These are phyloP conservation scores for Rubia tinctorum DNA, from an alignment of 305 asterid species.

Conservation along the genomic window DNA sequence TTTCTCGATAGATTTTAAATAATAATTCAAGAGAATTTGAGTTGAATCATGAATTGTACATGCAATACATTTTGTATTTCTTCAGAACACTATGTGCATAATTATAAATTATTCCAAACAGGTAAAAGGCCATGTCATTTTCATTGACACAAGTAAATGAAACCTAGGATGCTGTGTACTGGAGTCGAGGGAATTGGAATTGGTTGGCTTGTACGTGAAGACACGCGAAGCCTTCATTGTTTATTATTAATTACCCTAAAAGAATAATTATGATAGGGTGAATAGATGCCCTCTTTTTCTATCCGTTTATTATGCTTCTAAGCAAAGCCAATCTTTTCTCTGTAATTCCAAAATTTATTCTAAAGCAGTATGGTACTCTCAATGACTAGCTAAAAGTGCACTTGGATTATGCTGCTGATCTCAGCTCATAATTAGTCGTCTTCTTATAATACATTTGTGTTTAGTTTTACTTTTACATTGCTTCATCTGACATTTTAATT, in stretches of 20 bases:
- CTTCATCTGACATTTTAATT: no score
- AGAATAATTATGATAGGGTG: conserved; percentile 36
- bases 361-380: conserved; percentile 26
- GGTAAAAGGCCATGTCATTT: no score
- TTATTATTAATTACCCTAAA: conserved; percentile 4
- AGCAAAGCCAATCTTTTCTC: conserved; percentile 52
- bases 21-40: no score
- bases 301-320: conserved; percentile 58
- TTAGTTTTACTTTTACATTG: no score
- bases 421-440: background rate
- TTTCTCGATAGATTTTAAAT: no score
- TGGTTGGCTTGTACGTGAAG: conserved; percentile 21
- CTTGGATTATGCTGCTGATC: conserved; percentile 8
- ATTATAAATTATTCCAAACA: no score
- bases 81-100: no score
- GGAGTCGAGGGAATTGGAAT: background rate
- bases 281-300: conserved; percentile 51
- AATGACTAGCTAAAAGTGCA: conserved; percentile 27
- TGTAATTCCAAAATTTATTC: conserved; percentile 17
- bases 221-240: background rate
- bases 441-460: background rate
- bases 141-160: no score
- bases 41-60: no score
- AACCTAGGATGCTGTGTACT: no score
- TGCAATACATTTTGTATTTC: no score